A percentile compares a stretch with the other conserved stretches of the same genome.
These are phyloP conservation scores for Aspergillus bertholletiae DNA, from an alignment of 495 filamentous ascomycete species.

Conservation along the genomic window DNA sequence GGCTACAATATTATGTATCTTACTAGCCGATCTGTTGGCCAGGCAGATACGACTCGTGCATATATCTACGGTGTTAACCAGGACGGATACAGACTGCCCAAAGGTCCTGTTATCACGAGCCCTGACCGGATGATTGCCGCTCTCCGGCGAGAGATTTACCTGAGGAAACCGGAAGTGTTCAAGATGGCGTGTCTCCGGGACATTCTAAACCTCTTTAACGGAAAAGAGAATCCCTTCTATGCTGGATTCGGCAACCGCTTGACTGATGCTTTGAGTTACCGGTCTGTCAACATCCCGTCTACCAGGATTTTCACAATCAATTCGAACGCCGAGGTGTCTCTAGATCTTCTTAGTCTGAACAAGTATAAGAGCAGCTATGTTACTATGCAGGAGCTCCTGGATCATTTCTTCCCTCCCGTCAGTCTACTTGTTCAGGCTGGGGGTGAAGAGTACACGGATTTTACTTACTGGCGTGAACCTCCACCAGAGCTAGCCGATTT, in stretches of 20 bases:
- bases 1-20: constrained; percentile 99
- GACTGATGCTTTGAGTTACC: constrained; percentile 94
- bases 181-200: constrained; percentile 98
- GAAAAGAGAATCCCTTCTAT: constrained; percentile 80
- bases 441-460: constrained; percentile 85
- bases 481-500: constrained; percentile 75
- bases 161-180: constrained; percentile 96
- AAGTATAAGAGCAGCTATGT: constrained; percentile 97
- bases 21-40: constrained; percentile 88
- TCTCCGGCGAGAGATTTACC: constrained; percentile 86
- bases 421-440: constrained; percentile 71
- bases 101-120: constrained; percentile 89
- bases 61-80: constrained; percentile 90
- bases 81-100: constrained; percentile 80
- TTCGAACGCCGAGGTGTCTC: constrained; percentile 91
- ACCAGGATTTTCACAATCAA: constrained; percentile 99
- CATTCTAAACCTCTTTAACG: constrained; percentile 83
- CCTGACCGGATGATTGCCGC: constrained; percentile 97
- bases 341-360: constrained; percentile 86
- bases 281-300: constrained; percentile 89
- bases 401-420: constrained; percentile 92
- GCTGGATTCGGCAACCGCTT: constrained; percentile 96
- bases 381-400: constrained; percentile 90
- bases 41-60: constrained; percentile 84
- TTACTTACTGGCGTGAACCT: constrained; percentile 79